Conservation (phyloP, 2,329 filamentous ascomycete genomes). For the Ophiostoma sp. region DNA sequence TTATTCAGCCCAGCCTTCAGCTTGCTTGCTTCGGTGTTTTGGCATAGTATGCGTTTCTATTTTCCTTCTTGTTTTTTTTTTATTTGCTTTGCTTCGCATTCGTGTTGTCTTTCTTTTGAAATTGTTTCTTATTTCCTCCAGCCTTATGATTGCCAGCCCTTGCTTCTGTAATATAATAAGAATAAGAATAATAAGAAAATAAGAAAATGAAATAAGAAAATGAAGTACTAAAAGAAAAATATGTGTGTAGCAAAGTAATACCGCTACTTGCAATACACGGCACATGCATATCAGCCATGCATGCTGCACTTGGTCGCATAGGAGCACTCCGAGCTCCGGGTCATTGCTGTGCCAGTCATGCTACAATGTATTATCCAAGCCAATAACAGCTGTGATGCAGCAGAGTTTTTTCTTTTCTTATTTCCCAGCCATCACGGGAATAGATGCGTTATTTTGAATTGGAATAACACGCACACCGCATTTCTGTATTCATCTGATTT, state of each 20-base stretch:
- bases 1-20: not conserved
- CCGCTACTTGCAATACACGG: not conserved
- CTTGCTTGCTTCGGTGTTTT: not conserved
- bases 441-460: not conserved
- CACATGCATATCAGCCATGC: not conserved
- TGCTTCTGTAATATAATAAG: not conserved
- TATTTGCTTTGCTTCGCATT: too few relatives aligned
- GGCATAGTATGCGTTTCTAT: not conserved
- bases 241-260: not conserved
- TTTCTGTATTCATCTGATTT: not conserved
- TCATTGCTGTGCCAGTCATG: too few relatives aligned
- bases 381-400: not conserved
- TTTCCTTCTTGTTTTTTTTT: not conserved
- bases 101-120: too few relatives aligned
- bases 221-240: too few relatives aligned
- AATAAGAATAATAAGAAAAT: not conserved
- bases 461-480: not conserved
- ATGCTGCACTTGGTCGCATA: not conserved
- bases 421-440: not conserved
- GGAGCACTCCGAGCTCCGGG: not conserved
- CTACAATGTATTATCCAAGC: not conserved
- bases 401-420: slow-evolving; percentile 12
- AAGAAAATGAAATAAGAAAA: too few relatives aligned
- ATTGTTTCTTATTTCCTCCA: not conserved
- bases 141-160: not conserved